Percentiles rank a stretch among this genome's conserved stretches.
Evolutionary conservation across 768 basidiomycete genomes (phyloP).

Genomic region (Suillus luteus): DNA sequence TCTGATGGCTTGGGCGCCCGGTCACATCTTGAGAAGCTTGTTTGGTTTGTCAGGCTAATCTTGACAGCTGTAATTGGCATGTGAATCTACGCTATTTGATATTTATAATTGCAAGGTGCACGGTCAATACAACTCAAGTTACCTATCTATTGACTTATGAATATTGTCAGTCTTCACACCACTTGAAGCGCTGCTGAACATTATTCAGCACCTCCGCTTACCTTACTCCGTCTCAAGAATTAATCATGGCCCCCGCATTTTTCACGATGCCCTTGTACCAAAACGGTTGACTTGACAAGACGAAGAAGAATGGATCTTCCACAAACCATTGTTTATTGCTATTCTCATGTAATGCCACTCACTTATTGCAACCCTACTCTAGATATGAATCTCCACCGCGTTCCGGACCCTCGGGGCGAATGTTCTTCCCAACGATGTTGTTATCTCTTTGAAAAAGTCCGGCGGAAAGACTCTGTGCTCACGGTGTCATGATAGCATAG

Average conservation of each 20-base stretch:
- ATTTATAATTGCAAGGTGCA: neutral
- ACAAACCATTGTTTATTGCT: neutral
- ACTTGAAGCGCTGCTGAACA: neutral
- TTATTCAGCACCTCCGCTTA: neutral
- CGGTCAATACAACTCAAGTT: neutral
- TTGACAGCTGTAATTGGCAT: neutral
- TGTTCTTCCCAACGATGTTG: constrained; percentile 22
- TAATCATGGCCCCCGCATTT: neutral
- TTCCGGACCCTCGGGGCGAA: constrained; percentile 29
- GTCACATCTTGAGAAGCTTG: neutral
- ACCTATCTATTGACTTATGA: neutral
- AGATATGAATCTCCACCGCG: constrained; percentile 35
- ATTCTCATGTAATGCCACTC: neutral
- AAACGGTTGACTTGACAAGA: neutral
- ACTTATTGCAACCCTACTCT: constrained; percentile 32
- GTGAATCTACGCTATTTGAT: neutral
- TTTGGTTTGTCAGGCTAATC: constrained; percentile 2
- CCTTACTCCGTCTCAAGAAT: neutral
- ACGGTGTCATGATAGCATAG: constrained; percentile 17
- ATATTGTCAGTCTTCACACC: neutral
- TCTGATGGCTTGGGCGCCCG: neutral
- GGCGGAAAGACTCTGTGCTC: constrained; percentile 39
- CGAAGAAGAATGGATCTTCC: constrained; percentile 8
- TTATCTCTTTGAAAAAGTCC: constrained; percentile 23
- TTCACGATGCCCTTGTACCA: constrained; percentile 1